Conservation (phyloP, 805 yeast genomes). For the Maudiozyma bulderi region DNA sequence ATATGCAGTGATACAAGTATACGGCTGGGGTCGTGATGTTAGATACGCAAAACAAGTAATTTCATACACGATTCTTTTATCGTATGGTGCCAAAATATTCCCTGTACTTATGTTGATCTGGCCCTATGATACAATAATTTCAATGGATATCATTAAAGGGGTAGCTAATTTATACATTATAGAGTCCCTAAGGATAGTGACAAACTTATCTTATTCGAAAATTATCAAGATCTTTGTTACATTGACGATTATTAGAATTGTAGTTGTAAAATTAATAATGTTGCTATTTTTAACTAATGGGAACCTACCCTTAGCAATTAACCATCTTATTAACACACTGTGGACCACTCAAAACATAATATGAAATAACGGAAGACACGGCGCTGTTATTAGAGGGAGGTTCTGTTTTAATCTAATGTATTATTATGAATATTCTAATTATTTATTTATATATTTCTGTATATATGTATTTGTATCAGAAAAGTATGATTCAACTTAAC, state of each 20-base stretch:
- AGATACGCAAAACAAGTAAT: slow-evolving; percentile 29
- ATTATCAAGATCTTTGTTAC: slow-evolving; percentile 13
- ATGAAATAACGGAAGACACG: too few relatives aligned
- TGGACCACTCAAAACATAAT: neutral
- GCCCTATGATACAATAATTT: slow-evolving; percentile 83
- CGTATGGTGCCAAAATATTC: slow-evolving; percentile 71
- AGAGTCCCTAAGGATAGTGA: slow-evolving; percentile 49
- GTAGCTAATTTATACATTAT: slow-evolving; percentile 53
- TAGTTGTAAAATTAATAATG: slow-evolving; percentile 16
- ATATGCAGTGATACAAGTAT: slow-evolving; percentile 14
- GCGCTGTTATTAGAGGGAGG: neutral
- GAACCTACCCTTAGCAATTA: neutral
- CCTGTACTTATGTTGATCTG: slow-evolving; percentile 92
- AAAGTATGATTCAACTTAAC: slow-evolving; percentile 34
- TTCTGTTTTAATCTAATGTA: neutral
- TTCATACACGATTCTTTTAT: slow-evolving; percentile 59
- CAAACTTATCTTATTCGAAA: slow-evolving; percentile 23
- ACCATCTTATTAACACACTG: neutral
- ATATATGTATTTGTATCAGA: neutral
- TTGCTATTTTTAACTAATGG: slow-evolving; percentile 14
- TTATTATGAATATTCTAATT: neutral
- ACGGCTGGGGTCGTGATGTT: slow-evolving; percentile 25
- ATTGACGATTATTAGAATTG: slow-evolving; percentile 12
- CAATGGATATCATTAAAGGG: slow-evolving; percentile 48
- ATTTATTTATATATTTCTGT: neutral